Evolutionary conservation across 192 early-diverging fungal species (phyloP), one percentile per base, ranked within the genome.

Genomic region (Podila minutissima): DNA sequence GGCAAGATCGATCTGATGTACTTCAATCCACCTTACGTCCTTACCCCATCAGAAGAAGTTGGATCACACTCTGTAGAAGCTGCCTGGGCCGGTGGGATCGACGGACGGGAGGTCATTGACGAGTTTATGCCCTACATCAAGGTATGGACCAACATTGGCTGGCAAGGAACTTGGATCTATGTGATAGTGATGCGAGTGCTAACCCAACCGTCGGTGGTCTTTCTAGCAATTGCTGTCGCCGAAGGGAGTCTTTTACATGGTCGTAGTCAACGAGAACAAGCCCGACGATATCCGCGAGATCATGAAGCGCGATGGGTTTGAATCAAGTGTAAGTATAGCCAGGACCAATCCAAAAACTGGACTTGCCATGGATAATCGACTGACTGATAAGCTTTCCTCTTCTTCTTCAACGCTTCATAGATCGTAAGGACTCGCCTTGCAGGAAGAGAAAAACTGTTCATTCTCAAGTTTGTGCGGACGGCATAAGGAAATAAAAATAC

Each of bases 1-100:
- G 70, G 87, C 2, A 48, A 59, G 0, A 79, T 98, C 17, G 97
- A 99, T 78, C 69, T 99, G 1, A 84, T 98, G 9, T 71, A 94
- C 35, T 98, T 97, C 79, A 99, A 99, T 67, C 97, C 97, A 22
- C 97, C 97, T 0, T 99, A 99, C 74, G 97, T 95, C 9, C 91
- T 97, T 1, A 99, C 97, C 1, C 86, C 92, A 1, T 83, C 86
- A 10, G 88, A 90, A 20, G 97, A 99, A 59, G 90, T 97, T 1
- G 91, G 90, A n/a, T 84, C 87, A 5, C 74, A 82, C 64, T 83
- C 76, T 19, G 94, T 98, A 48, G 94, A 92, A 24, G 94, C 94
- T 1, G 86, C 93, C 0, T 99, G 97, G 97, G 96, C 97, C 0
- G 97, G 97, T 9, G 97, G 97, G 5, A 86, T 90, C n/a, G 86